Conservation (phyloP, 73 alveolate species). For the Breviolum minutum region DNA sequence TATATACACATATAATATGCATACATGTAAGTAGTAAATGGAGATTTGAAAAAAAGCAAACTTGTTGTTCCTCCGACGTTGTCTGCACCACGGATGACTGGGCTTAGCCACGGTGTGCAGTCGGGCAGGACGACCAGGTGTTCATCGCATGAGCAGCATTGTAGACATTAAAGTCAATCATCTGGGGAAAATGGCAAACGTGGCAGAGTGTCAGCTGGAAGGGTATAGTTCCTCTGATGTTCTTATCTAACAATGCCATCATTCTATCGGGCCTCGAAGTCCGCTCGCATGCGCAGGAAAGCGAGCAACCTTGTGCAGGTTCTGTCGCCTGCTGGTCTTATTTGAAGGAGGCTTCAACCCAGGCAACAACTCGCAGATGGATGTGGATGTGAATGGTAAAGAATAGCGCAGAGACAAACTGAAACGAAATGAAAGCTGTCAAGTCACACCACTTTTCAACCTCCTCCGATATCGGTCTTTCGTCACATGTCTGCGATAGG, state of each 20-base stretch:
- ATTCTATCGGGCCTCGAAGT: slow-evolving; percentile 14
- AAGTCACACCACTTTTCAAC: slow-evolving; percentile 51
- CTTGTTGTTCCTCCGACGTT: too few relatives aligned
- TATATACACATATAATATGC: too few relatives aligned
- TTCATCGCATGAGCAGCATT: slow-evolving; percentile 46
- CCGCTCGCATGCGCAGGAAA: slow-evolving; percentile 88
- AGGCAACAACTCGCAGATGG: background rate
- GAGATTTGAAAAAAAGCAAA: too few relatives aligned
- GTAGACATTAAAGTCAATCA: slow-evolving; percentile 14
- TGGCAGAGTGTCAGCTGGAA: background rate
- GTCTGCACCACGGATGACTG: too few relatives aligned
- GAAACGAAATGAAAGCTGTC: background rate
- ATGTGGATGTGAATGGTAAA: background rate
- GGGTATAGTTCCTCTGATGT: too few relatives aligned
- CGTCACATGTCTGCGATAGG: slow-evolving; percentile 21
- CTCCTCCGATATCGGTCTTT: background rate
- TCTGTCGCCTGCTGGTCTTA: background rate
- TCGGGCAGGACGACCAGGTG: slow-evolving; percentile 60
- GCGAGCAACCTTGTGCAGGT: slow-evolving; percentile 65
- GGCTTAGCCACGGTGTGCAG: slow-evolving; percentile 56
- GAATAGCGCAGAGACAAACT: background rate
- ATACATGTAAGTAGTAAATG: too few relatives aligned
- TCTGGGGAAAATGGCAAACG: background rate
- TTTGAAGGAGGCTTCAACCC: background rate
- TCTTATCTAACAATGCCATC: too few relatives aligned